Percentiles rank a stretch among this genome's conserved stretches.
phyloP scores from a whole-genome alignment of 179 eudicot genomes.

The Beta lomatogona region DNA sequence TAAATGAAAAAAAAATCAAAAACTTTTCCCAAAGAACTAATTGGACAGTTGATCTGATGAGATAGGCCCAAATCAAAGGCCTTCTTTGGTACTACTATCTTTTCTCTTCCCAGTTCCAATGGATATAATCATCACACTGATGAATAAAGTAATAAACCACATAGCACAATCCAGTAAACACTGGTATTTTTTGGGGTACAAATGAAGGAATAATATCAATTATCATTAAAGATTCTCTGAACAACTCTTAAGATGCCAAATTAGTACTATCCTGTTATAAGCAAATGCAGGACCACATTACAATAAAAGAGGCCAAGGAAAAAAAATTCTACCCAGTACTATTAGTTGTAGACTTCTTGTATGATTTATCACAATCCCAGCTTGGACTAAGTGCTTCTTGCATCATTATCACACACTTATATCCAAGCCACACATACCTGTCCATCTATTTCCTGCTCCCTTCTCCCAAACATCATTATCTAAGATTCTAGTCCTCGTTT shows the following conservation, averaged over 20 bases:
- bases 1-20: no score
- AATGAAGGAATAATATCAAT: not conserved
- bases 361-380: constrained; percentile 18
- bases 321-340: not conserved
- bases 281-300: constrained; percentile 24
- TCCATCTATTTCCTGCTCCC: constrained; percentile 17
- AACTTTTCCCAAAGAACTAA: no score
- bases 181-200: not conserved
- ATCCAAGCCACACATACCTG: not conserved
- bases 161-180: not conserved
- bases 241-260: constrained; percentile 31
- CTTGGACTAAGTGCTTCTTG: constrained; percentile 18
- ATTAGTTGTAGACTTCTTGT: no score
- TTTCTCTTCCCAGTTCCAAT: not conserved
- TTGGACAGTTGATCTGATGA: no score
- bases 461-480: constrained; percentile 25
- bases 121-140: constrained; percentile 7
- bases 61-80: not conserved
- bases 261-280: constrained; percentile 4
- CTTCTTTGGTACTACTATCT: not conserved
- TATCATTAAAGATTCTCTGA: not conserved
- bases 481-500: not conserved
- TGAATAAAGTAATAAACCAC: constrained; percentile 1
- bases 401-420: constrained; percentile 24
- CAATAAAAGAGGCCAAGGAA: not conserved